A percentile compares a stretch with the other conserved stretches of the same genome.
Evolutionary conservation across 1,284 basidiomycete genomes (phyloP).

Genomic region (Melampsora americana): DNA sequence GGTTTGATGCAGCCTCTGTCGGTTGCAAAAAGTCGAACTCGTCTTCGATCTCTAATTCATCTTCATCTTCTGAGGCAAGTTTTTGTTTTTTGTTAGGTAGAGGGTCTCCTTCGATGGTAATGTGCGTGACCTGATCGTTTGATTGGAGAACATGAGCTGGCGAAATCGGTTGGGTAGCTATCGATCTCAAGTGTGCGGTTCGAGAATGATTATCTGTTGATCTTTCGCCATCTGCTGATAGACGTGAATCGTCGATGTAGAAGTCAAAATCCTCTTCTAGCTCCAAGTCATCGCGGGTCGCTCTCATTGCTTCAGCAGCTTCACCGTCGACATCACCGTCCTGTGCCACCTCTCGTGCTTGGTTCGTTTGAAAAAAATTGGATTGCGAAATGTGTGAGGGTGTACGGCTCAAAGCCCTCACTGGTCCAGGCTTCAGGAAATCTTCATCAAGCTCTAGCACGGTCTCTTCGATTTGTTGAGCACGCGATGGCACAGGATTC

Average conservation of each 20-base stretch:
- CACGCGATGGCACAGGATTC: not conserved
- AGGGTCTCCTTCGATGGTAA: not conserved
- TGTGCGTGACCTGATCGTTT: not conserved
- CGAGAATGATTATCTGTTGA: not conserved
- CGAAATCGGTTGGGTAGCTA: not conserved
- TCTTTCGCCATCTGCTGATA: not conserved
- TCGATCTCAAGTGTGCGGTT: not conserved
- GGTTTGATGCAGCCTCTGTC: not conserved
- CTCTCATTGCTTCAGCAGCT: conserved; percentile 28
- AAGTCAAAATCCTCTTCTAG: conserved; percentile 10
- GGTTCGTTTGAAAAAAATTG: conserved; percentile 2
- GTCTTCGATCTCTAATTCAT: conserved; percentile 2
- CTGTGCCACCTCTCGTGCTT: conserved; percentile 9
- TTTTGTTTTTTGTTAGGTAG: not conserved
- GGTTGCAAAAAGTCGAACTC: not conserved
- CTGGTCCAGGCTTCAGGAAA: not conserved
- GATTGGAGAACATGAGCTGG: not conserved
- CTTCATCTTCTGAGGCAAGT: not conserved
- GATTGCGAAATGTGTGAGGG: not conserved
- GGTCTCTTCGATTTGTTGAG: not conserved
- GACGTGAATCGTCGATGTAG: not conserved
- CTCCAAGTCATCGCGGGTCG: not conserved
- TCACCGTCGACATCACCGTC: conserved; percentile 34
- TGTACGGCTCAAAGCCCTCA: not conserved
- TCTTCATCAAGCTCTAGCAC: not conserved